A percentile compares a stretch with the other conserved stretches of the same genome.
Evolutionary conservation across 257 asterid species (phyloP).

Genomic region (Nicotiana obtusifolia): DNA sequence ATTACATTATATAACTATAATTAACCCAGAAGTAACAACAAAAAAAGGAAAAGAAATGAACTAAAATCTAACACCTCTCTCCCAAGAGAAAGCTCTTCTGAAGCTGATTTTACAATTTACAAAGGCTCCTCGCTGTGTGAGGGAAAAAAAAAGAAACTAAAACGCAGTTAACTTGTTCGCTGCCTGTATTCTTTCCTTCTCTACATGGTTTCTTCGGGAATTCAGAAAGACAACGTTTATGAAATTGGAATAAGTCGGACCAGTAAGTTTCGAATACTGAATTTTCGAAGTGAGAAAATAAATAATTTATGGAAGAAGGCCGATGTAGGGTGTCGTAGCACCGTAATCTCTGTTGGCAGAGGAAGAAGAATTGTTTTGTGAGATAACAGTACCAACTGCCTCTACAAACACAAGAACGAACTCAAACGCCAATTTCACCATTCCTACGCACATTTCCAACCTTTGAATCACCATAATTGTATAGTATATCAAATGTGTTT

Average conservation of each 20-base stretch:
- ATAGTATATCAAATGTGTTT: background rate
- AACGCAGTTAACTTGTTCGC: background rate
- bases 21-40: background rate
- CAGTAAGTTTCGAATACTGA: background rate
- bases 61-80: background rate
- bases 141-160: background rate
- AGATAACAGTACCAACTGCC: slow-evolving; percentile 37
- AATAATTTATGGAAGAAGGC: slow-evolving; percentile 40
- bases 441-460: slow-evolving; percentile 44
- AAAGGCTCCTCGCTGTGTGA: background rate
- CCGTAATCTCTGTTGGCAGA: slow-evolving; percentile 9
- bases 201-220: too few relatives aligned
- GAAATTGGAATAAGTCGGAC: background rate
- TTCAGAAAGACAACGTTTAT: too few relatives aligned
- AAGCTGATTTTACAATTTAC: background rate
- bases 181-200: background rate
- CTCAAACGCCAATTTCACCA: slow-evolving; percentile 38
- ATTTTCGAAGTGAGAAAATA: background rate
- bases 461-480: slow-evolving; percentile 43
- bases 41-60: background rate
- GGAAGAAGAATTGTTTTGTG: slow-evolving; percentile 4
- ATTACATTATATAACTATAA: background rate
- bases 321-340: slow-evolving; percentile 36
- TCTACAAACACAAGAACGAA: slow-evolving; percentile 34
- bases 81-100: background rate